Base-by-base conservation (phyloP, 176 grass and related monocot genomes). In the Cymbopogon citratus region DNA sequence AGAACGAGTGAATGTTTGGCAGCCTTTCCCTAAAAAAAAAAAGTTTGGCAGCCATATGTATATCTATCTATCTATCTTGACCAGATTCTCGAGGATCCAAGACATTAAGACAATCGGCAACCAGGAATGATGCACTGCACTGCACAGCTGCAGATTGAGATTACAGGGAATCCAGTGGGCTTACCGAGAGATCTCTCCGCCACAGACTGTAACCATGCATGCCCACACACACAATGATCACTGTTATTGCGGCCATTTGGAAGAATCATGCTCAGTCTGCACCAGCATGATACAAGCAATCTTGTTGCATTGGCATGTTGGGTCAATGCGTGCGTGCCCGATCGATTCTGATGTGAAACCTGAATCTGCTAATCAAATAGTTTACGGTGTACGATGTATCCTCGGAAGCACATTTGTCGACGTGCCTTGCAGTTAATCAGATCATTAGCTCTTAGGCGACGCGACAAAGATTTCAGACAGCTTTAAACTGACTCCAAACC, bases 361-460 rank as follows among this genome's bases (percentile, higher is more conserved):
- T 49, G 60, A 36, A 67, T 40, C 45, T 19, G 5, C 43, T 19
- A 7, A 71, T 27, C 0, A 29, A 79, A 38, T 79, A 73, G 52
- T 80, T 56, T 56, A 66, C 69, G 24, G 44, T 16, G 77, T 45
- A 75, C 70, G 85, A 86, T 66, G 70, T 10, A 18, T 26, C 74
- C 77, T 2, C 3, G 63, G 46, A 66, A 75, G 77, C 71, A 46
- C 85, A 86, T 56, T 67, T 86, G 84, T 74, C 84, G 69, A 86
- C 31, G 43, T 60, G 48, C 10, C 51, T 31, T 7, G 31, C 43
- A 1, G 28, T 80, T 69, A 23, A 40, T 10, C n/a, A 52, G 57
- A 8, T 25, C 59, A 80, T 67, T 48, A 38, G 3, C 12, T 45
- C 43, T 45, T 8, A 0, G 43, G 12, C 43, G 43, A 48, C 81